Conservation (phyloP, 352 stramenopile genomes). For the Pythium rishiriense region DNA sequence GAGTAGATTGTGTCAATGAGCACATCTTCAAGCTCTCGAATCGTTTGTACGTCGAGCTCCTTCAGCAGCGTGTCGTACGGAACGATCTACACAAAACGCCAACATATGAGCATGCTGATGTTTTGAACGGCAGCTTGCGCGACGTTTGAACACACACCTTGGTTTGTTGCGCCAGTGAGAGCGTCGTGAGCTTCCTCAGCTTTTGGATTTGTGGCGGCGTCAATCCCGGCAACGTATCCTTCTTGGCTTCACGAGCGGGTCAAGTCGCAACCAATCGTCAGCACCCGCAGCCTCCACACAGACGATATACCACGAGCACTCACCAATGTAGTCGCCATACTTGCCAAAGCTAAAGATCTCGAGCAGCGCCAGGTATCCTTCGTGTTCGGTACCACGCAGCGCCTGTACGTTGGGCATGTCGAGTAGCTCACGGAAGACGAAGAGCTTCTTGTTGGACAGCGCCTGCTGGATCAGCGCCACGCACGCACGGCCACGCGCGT, state of each 20-base stretch:
- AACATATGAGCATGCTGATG: not conserved
- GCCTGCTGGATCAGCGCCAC: constrained; percentile 93
- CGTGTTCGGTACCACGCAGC: constrained; percentile 71
- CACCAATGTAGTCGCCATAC: constrained; percentile 85
- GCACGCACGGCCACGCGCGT: constrained; percentile 86
- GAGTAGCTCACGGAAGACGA: constrained; percentile 92
- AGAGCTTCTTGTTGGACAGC: constrained; percentile 91
- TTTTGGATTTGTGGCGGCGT: constrained; percentile 79
- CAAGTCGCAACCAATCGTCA: not conserved
- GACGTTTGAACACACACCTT: constrained; percentile 51
- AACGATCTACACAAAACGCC: constrained; percentile 51
- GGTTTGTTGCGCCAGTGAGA: constrained; percentile 81
- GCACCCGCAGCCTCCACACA: not conserved
- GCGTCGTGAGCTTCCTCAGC: constrained; percentile 87
- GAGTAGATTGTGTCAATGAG: constrained; percentile 94
- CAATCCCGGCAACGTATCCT: constrained; percentile 62
- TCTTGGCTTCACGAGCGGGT: constrained; percentile 37
- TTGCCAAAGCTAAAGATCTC: constrained; percentile 91
- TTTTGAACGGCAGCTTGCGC: too few species aligned
- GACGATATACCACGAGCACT: constrained; percentile 6
- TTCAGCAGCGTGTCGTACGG: constrained; percentile 82
- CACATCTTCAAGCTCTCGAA: constrained; percentile 91
- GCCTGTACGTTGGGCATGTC: constrained; percentile 90
- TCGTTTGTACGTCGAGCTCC: constrained; percentile 70
- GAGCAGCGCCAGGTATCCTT: constrained; percentile 79